Percentiles rank a stretch among this genome's conserved stretches.
These are phyloP conservation scores for Macrophomina pseudophaseolina DNA, from an alignment of 2,329 filamentous ascomycete species.

Conservation along the genomic window DNA sequence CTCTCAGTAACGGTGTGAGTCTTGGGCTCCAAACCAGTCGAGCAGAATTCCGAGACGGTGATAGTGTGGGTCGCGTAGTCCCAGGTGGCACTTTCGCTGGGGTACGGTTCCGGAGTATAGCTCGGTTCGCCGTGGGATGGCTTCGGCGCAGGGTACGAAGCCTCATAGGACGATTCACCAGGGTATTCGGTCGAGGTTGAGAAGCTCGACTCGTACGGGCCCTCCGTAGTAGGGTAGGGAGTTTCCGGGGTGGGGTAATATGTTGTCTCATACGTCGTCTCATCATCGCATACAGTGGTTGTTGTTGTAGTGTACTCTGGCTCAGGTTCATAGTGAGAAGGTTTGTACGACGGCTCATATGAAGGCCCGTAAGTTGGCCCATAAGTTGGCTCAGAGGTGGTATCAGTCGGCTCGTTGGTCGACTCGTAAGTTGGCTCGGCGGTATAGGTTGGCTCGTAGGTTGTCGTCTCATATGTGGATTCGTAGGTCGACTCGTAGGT, in stretches of 20 bases:
- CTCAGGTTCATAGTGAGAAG: no score
- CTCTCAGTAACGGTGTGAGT: slow-evolving; percentile 10
- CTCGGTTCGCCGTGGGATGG: not conserved
- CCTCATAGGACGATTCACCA: not conserved
- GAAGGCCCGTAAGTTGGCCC: not conserved
- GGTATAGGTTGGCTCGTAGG: not conserved
- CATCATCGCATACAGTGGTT: not conserved
- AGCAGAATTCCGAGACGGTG: slow-evolving; percentile 18
- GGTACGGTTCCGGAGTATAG: not conserved
- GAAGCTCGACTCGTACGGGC: no score
- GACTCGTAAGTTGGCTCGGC: not conserved
- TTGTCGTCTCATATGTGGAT: not conserved
- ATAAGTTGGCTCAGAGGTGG: not conserved
- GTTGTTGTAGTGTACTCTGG: no score
- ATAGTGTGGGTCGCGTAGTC: slow-evolving; percentile 2
- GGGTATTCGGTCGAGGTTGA: no score
- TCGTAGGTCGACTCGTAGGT: not conserved
- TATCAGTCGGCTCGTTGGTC: not conserved
- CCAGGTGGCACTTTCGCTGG: not conserved
- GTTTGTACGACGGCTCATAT: not conserved
- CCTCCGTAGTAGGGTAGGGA: no score
- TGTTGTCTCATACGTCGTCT: not conserved
- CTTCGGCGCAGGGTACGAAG: not conserved
- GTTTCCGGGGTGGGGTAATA: not conserved
- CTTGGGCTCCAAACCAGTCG: not conserved